Conservation (phyloP, 2,329 filamentous ascomycete genomes). For the Fusarium xylarioides region DNA sequence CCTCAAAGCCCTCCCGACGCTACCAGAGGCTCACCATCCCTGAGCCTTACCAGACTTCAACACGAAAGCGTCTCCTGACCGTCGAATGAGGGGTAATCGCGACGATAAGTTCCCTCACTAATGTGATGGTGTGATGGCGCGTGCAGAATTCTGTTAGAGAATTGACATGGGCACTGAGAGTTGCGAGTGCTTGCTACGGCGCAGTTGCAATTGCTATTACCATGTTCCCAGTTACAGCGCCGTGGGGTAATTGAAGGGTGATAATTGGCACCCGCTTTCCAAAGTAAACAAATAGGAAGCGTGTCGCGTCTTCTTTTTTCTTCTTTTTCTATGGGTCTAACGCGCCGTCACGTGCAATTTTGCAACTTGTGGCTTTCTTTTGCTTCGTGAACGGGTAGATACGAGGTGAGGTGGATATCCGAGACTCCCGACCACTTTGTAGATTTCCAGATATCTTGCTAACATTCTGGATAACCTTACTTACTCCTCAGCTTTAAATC, state of each 20-base stretch:
- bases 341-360: slow-evolving; percentile 37
- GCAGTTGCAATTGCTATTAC: slow-evolving; percentile 6
- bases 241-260: slow-evolving; percentile 31
- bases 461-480: not conserved
- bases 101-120: slow-evolving; percentile 13
- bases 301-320: slow-evolving; percentile 32
- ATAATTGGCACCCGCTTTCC: slow-evolving; percentile 18
- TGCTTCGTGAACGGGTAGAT: not conserved
- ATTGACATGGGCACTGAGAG: slow-evolving; percentile 25
- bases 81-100: slow-evolving; percentile 41
- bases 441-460: not conserved
- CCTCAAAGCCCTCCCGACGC: slow-evolving; percentile 17
- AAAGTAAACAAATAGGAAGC: slow-evolving; percentile 41
- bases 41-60: slow-evolving; percentile 15
- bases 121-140: slow-evolving; percentile 40
- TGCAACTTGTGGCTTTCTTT: not conserved
- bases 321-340: slow-evolving; percentile 2
- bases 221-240: not conserved
- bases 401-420: not conserved
- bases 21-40: slow-evolving; percentile 22
- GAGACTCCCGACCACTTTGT: no score
- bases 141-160: slow-evolving; percentile 43
- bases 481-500: not conserved
- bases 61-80: slow-evolving; percentile 37
- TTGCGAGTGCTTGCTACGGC: slow-evolving; percentile 17